These are phyloP conservation scores for Skeletonema grethae DNA, from an alignment of 108 stramenopile genomes.

Conservation along the genomic window DNA sequence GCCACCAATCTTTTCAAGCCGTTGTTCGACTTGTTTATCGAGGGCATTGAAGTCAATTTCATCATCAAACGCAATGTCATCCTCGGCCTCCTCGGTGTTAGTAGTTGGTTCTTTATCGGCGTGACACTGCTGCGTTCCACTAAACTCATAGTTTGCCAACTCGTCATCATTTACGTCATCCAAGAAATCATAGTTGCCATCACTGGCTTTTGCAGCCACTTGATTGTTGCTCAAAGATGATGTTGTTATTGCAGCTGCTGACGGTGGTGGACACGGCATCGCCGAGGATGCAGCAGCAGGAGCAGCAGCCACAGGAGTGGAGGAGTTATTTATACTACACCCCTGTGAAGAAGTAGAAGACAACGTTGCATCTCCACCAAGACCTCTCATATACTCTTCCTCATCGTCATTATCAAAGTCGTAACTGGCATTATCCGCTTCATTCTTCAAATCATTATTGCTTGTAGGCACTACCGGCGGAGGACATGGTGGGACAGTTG, in stretches of 20 bases:
- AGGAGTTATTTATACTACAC: background rate
- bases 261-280: background rate
- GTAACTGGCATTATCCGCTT: background rate
- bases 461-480: background rate
- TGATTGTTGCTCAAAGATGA: background rate
- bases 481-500: background rate
- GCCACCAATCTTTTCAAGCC: constrained; percentile 10
- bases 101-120: background rate
- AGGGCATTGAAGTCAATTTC: constrained; percentile 63
- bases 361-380: background rate
- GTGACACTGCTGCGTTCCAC: background rate
- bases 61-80: constrained; percentile 52
- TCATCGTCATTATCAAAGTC: constrained; percentile 3
- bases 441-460: background rate
- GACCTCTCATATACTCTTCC: background rate
- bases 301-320: background rate
- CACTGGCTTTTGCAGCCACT: background rate
- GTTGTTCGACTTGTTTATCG: constrained; percentile 40
- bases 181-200: background rate
- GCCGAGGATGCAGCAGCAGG: background rate
- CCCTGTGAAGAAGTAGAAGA: background rate
- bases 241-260: background rate
- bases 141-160: background rate
- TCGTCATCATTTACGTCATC: background rate
- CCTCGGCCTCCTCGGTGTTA: constrained; percentile 11